Base-by-base conservation (phyloP, 345 rosid species). In the Heritiera littoralis region DNA sequence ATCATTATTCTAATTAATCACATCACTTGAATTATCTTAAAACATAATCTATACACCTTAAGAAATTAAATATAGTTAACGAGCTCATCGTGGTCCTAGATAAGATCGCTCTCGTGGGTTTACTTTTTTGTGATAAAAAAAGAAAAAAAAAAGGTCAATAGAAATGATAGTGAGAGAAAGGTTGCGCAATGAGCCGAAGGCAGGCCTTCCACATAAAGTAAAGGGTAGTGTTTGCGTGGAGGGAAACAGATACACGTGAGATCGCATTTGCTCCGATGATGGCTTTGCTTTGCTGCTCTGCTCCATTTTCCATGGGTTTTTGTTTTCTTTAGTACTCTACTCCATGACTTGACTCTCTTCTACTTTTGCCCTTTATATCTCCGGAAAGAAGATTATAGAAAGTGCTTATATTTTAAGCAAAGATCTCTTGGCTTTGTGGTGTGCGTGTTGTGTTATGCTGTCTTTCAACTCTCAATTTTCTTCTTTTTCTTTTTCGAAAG, bases 231-330 rank as follows among this genome's bases (percentile, higher is more conserved):
- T 51, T 73, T 84, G 43, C 74, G 89, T 77, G 90, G 86, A 78
- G 46, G 84, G 86, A 46, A 78, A 72, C 84, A 73, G 2, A 35
- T 46, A 59, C 90, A 87, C 88, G 89, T 79, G 84, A 75, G 66
- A 18, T 10, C 63, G 75, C 82, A 76, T 78, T 84, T 48, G 7
- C 68, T 30, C 45, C 81, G 1, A 52, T 58, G 1, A 52, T 58
- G 43, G 43, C 2, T n/a, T 6, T 77, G 65, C 38, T 12, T 1
- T 14, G 1, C 60, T 0, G 28, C 28, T 23, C 28, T 5, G 5
- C 54, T 12, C 15, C 15, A 49, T 49, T 49, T 49, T 51, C 18
- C 18, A 13, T 51, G 55, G 55, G 0, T 11, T 49, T 49, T 49
- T 6, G 0, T 43, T 45, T 2, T 58, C 20, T 58, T 7, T n/a